Conservation (phyloP, 805 yeast species). For the Nakazawaea ishiwadae region DNA sequence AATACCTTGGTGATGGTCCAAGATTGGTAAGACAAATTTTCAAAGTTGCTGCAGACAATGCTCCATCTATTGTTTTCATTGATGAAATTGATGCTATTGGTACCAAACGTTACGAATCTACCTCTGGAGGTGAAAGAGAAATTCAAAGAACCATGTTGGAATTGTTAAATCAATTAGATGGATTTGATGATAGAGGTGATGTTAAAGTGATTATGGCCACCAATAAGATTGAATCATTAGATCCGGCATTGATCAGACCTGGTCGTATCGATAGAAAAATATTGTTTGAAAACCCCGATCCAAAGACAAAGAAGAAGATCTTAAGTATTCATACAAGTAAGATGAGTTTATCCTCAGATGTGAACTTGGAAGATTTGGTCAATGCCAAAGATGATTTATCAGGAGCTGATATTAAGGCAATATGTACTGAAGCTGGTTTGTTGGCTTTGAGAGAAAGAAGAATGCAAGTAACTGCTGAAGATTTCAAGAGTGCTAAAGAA, state of each 20-base stretch:
- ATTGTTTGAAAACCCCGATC: constrained; percentile 93
- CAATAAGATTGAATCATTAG: constrained; percentile 87
- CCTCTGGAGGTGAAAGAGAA: constrained; percentile 95
- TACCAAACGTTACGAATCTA: constrained; percentile 90
- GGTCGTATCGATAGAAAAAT: constrained; percentile 97
- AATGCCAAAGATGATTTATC: constrained; percentile 90
- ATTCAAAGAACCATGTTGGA: constrained; percentile 98
- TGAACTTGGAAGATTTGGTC: constrained; percentile 83
- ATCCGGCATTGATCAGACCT: constrained; percentile 94
- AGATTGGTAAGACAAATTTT: constrained; percentile 89
- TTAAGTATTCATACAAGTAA: constrained; percentile 87
- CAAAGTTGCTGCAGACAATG: constrained; percentile 94
- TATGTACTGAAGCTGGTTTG: constrained; percentile 96
- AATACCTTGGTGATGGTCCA: constrained; percentile 97
- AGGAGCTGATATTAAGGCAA: constrained; percentile 97
- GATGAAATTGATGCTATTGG: constrained; percentile 99
- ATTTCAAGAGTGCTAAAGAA: constrained; percentile 90
- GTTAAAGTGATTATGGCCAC: constrained; percentile 98
- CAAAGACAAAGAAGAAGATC: constrained; percentile 88
- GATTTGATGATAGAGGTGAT: constrained; percentile 95
- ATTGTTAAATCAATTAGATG: constrained; percentile 90
- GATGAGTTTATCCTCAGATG: constrained; percentile 87
- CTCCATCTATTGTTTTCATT: constrained; percentile 97
- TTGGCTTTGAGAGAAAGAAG: constrained; percentile 94
- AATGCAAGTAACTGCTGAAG: constrained; percentile 95